Evolutionary conservation across 2,329 filamentous ascomycete genomes (phyloP), one percentile per base, ranked within the genome.

Genomic region (Venturia pyrina): DNA sequence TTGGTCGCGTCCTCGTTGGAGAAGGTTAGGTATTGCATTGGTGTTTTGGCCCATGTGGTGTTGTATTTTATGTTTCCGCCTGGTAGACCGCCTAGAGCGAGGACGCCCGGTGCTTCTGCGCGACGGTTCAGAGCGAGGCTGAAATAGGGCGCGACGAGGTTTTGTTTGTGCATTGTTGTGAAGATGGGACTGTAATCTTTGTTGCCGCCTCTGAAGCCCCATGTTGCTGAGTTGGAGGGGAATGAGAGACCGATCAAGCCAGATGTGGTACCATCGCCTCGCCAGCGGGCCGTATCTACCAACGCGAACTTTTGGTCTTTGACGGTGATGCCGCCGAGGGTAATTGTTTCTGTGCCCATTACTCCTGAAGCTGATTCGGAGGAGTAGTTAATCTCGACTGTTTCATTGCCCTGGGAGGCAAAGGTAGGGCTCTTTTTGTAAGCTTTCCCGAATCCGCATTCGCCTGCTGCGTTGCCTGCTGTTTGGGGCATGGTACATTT

Each of bases 191-290:
- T 57, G 37, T 63, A 66, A 21, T 53, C 24, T 11, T 44, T 41
- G 28, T 65, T 46, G 44, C 50, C 63, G 10, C 34, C 40, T 37
- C 21, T 28, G 5, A 59, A 10, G 6, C 15, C 44, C 59, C 24
- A 24, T 4, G 65, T 41, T 37, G 34, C 53, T 21, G 66, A 68
- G 24, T 62, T 43, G 40, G 19, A 21, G 4, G 66, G 66, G 61
- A 66, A 67, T 3, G 66, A 57, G 59, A 67, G 41, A 17, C 66
- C 66, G 32, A 67, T 64, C 10, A 67, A 37, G 8, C 66, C 66
- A 21, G 61, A 65, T 19, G 66, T 64, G 2, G 24, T 19, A n/a
- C 50, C 61, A 59, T 67, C 66, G 40, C 66, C 66, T 41, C 43
- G 32, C 65, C 65, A 67, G 13, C 32, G 19, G 8, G 66, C 66